Conservation (phyloP, 2,329 filamentous ascomycete species). For the Phialophora chinensis region DNA sequence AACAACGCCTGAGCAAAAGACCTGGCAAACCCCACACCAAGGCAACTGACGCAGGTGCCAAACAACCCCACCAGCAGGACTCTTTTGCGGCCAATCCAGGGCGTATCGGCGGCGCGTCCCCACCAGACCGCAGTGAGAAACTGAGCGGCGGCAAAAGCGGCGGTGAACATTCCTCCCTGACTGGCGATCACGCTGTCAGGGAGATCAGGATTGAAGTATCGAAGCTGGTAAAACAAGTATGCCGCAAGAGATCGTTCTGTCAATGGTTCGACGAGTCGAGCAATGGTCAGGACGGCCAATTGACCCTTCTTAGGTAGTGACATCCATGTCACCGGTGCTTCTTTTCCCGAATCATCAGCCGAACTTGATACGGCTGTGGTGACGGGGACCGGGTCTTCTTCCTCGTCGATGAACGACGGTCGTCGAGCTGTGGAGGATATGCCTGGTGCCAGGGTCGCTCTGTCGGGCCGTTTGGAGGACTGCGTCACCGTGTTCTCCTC, state of each 20-base stretch:
- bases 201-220: slow-evolving; percentile 69
- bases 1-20: slow-evolving; percentile 67
- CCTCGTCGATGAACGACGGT: slow-evolving; percentile 40
- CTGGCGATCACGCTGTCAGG: slow-evolving; percentile 70
- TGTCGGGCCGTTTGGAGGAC: slow-evolving; percentile 4
- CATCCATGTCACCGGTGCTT: slow-evolving; percentile 68
- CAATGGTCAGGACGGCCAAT: slow-evolving; percentile 76
- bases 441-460: slow-evolving; percentile 26
- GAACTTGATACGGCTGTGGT: slow-evolving; percentile 15
- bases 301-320: slow-evolving; percentile 79
- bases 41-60: slow-evolving; percentile 69
- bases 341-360: slow-evolving; percentile 33
- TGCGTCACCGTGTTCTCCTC: slow-evolving; percentile 1
- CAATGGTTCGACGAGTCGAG: slow-evolving; percentile 80
- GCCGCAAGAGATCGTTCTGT: slow-evolving; percentile 78
- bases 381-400: slow-evolving; percentile 35
- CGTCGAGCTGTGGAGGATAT: slow-evolving; percentile 30
- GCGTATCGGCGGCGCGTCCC: slow-evolving; percentile 73
- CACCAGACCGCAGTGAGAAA: slow-evolving; percentile 83
- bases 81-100: slow-evolving; percentile 72
- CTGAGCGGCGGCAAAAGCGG: slow-evolving; percentile 80
- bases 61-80: slow-evolving; percentile 77
- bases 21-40: slow-evolving; percentile 72
- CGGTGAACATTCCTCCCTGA: slow-evolving; percentile 78
- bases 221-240: slow-evolving; percentile 89